Base-by-base conservation (phyloP, 116 monocot species). In the Papilionanthe hybrid region DNA sequence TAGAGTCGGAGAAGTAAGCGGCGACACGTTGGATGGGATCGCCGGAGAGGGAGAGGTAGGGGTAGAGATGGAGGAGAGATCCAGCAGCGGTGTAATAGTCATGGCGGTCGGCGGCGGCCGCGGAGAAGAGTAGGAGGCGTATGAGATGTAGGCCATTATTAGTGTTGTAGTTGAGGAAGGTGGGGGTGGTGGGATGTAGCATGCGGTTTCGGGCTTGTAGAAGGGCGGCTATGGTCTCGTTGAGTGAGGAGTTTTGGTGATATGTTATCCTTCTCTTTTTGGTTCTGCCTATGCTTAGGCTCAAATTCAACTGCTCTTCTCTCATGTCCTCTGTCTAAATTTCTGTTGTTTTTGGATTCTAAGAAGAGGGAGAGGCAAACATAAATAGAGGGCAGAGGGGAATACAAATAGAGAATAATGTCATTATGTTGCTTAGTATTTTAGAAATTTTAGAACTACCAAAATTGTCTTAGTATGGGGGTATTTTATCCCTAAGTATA, bases 1-100 rank as follows among this genome's bases (percentile, higher is more conserved):
- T 11, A 11, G 42, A 1, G 42, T 87, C 92, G 1, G 92, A 79
- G 55, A 89, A 89, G 78, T 84, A 86, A 18, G 87, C 89, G 3
- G 85, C 67, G 29, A 92, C 87, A 0, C 92, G 50, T 45, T 92
- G 89, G 9, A 86, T 87, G 9, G 89, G 86, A 13, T 89, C 87
- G 29, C 89, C 87, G 10, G 75, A 73, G 7, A 85, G 60, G 12
- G 92, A 89, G 7, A 79, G 77, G 30, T 41, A 67, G 20, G 75
- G 78, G 79, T 87, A 89, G 11, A 92, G 27, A 30, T 87, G 83
- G 1, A 25, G 47, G 18, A 91, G 76, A 0, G 81, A 75, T 10
- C 81, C 77, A 18, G 77, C 28, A 5, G 92, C 83, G 2, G 84
- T 75, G 67, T 4, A 37, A 5, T 17, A 18, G 76, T 89, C 55